Evolutionary conservation across 2,329 filamentous ascomycete genomes (phyloP).

Genomic region (Pseudocercospora musae): DNA sequence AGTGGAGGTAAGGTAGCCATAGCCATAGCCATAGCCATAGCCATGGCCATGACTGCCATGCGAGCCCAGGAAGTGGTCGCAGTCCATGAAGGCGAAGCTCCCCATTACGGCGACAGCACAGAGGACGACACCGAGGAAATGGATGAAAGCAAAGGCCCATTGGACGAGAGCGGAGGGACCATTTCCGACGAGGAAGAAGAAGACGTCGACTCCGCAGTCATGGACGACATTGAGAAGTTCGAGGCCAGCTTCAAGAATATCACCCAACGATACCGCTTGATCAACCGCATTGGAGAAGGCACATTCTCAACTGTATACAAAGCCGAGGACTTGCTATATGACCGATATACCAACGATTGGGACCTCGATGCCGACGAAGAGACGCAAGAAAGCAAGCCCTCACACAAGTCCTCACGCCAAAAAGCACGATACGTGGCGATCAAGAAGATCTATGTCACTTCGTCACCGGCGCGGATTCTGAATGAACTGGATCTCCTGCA

Average conservation of each 20-base stretch:
- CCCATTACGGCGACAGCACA: slow-evolving; percentile 25
- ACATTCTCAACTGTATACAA: slow-evolving; percentile 99
- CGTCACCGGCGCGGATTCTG: slow-evolving; percentile 85
- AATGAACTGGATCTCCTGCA: slow-evolving; percentile 94
- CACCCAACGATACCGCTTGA: slow-evolving; percentile 76
- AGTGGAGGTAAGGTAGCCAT: no score
- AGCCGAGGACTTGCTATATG: slow-evolving; percentile 86
- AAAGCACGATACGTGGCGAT: slow-evolving; percentile 76
- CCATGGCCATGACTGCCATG: slow-evolving; percentile 22
- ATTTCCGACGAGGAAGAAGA: slow-evolving; percentile 58
- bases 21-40: slow-evolving; percentile 24
- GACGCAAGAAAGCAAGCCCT: slow-evolving; percentile 19
- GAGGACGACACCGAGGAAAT: slow-evolving; percentile 41
- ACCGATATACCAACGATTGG: slow-evolving; percentile 82
- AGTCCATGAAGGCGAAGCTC: slow-evolving; percentile 24
- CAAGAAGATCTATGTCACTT: slow-evolving; percentile 99
- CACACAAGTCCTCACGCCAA: slow-evolving; percentile 15
- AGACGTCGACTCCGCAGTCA: slow-evolving; percentile 63
- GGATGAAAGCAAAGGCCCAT: slow-evolving; percentile 49
- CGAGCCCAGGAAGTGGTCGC: slow-evolving; percentile 19
- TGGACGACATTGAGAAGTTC: slow-evolving; percentile 83
- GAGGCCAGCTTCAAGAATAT: slow-evolving; percentile 81
- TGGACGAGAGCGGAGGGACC: slow-evolving; percentile 50
- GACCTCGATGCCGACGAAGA: slow-evolving; percentile 59
- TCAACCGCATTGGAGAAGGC: slow-evolving; percentile 96